Conservation (phyloP, 768 basidiomycete genomes). For the Flagelloscypha sp. region DNA sequence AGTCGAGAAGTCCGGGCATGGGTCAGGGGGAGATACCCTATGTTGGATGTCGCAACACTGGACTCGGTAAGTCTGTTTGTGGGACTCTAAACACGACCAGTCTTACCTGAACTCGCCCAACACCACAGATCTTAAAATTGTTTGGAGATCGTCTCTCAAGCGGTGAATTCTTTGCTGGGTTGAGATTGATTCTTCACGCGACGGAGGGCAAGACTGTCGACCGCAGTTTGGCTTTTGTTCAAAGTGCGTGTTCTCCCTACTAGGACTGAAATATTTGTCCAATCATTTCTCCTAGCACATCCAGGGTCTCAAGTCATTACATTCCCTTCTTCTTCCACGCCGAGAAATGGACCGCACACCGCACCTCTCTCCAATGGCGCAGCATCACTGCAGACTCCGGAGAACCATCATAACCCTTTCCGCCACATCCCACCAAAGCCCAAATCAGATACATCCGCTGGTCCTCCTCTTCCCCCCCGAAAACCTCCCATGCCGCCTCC, state of each 20-base stretch:
- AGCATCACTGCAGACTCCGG: not conserved
- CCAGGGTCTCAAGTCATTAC: too few relatives aligned
- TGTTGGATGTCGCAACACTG: conserved; percentile 17
- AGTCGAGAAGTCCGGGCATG: conserved; percentile 47
- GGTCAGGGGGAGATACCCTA: conserved; percentile 40
- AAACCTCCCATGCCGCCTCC: conserved; percentile 31
- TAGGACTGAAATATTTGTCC: too few relatives aligned
- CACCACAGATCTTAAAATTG: conserved; percentile 50
- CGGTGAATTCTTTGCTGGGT: conserved; percentile 45
- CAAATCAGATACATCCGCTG: conserved; percentile 11
- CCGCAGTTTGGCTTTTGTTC: conserved; percentile 40
- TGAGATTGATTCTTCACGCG: conserved; percentile 40
- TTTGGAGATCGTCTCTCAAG: conserved; percentile 37
- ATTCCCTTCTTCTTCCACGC: too few relatives aligned
- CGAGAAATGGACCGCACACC: too few relatives aligned
- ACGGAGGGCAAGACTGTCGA: conserved; percentile 35
- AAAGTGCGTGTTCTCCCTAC: conserved; percentile 30
- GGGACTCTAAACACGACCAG: conserved; percentile 6
- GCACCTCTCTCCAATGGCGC: too few relatives aligned
- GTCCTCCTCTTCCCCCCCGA: conserved; percentile 46
- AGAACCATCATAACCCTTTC: conserved; percentile 9
- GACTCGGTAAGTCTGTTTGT: conserved; percentile 6
- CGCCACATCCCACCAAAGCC: conserved; percentile 13
- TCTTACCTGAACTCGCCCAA: conserved; percentile 29
- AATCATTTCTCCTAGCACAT: too few relatives aligned